These are phyloP conservation scores for Neoarthrinium moseri DNA, from an alignment of 2,329 filamentous ascomycete genomes.

Conservation along the genomic window DNA sequence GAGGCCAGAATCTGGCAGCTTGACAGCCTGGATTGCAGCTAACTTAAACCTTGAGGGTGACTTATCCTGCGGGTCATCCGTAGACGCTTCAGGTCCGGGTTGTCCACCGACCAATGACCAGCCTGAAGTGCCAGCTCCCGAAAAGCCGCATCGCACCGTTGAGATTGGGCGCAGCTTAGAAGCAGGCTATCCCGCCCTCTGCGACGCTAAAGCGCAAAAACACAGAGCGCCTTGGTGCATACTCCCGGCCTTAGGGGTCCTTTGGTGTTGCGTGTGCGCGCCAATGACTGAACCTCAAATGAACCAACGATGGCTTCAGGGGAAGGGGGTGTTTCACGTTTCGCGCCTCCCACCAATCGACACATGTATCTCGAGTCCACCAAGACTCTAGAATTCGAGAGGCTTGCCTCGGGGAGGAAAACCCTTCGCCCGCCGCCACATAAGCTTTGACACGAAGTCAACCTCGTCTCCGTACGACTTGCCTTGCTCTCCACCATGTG, in stretches of 20 bases:
- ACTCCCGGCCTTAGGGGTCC: no score
- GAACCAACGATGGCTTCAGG: conserved; percentile 1
- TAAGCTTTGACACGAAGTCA: not conserved
- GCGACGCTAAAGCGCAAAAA: not conserved
- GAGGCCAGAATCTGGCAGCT: no score
- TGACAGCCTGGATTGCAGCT: no score
- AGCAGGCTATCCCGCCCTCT: not conserved
- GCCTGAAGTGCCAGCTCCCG: not conserved
- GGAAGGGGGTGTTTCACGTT: not conserved
- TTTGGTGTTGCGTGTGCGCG: not conserved
- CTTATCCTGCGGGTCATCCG: no score
- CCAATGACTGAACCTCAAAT: not conserved
- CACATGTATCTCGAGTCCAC: not conserved
- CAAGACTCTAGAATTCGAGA: not conserved
- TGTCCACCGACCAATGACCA: no score
- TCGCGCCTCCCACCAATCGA: not conserved
- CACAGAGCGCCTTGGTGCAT: no score
- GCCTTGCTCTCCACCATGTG: not conserved
- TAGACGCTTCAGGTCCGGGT: no score
- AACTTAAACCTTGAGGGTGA: no score
- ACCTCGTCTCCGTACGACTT: not conserved
- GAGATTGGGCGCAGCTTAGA: not conserved
- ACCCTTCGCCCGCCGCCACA: no score
- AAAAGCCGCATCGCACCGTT: not conserved
- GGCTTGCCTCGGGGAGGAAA: not conserved